phyloP scores from a whole-genome alignment of 2,329 filamentous ascomycete genomes.

The Stachybotrys chlorohalonatus region DNA sequence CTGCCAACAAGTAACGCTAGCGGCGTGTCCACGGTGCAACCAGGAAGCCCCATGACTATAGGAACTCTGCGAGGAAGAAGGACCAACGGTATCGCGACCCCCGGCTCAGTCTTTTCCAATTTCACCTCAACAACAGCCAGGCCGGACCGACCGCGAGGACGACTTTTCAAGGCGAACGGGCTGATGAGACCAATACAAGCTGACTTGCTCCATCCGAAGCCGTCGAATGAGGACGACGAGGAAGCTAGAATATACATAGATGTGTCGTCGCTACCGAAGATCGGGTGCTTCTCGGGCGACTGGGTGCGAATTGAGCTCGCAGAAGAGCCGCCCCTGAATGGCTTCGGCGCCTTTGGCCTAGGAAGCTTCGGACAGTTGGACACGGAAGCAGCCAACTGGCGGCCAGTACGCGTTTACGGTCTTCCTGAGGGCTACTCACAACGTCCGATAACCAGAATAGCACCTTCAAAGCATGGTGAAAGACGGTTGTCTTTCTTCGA shows the following conservation, averaged over 20 bases:
- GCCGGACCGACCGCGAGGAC: constrained; percentile 61
- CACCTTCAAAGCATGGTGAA: constrained; percentile 42
- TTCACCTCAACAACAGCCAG: constrained; percentile 79
- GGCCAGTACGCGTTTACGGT: constrained; percentile 81
- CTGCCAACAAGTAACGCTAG: constrained; percentile 71
- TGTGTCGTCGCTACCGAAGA: constrained; percentile 72
- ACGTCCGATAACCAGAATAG: constrained; percentile 51
- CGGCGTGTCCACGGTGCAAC: constrained; percentile 68
- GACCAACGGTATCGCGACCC: constrained; percentile 68
- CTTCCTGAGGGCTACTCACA: constrained; percentile 67
- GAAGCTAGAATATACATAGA: constrained; percentile 87
- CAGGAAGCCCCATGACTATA: constrained; percentile 70
- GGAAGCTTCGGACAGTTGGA: constrained; percentile 47
- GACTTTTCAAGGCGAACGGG: constrained; percentile 76
- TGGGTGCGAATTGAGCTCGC: constrained; percentile 83
- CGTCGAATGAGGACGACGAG: constrained; percentile 69
- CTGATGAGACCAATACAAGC: constrained; percentile 63
- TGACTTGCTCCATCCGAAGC: constrained; percentile 78
- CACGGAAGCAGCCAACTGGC: constrained; percentile 59
- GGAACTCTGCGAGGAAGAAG: constrained; percentile 48
- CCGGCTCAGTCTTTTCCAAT: constrained; percentile 81
- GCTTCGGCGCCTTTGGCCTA: constrained; percentile 57
- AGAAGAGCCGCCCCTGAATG: constrained; percentile 62
- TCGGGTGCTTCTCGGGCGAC: constrained; percentile 95
- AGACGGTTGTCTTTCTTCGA: constrained; percentile 55